Evolutionary conservation across 495 filamentous ascomycete genomes (phyloP).

Genomic region (Daldinia concentrica): DNA sequence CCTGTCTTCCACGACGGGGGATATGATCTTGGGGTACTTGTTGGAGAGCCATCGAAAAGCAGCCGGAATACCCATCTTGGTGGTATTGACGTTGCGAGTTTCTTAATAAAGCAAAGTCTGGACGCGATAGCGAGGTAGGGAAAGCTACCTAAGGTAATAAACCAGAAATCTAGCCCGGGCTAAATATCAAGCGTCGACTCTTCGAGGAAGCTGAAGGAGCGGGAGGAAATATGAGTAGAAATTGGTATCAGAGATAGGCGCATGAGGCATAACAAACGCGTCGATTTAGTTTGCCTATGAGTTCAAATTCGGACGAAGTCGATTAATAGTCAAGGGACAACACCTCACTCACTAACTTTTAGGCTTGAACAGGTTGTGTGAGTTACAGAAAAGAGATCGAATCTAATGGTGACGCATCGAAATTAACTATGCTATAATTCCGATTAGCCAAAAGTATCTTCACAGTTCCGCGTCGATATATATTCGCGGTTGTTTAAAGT

Average conservation of each 20-base stretch:
- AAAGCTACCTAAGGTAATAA: background rate
- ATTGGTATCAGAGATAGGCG: conserved; percentile 8
- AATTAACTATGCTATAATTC: background rate
- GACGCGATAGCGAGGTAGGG: conserved; percentile 8
- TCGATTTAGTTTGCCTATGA: conserved; percentile 10
- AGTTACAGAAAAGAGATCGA: background rate
- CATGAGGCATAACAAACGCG: conserved; percentile 8
- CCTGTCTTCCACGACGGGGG: conserved; percentile 85
- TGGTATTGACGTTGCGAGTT: conserved; percentile 17
- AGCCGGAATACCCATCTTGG: conserved; percentile 91
- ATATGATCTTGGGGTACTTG: conserved; percentile 97
- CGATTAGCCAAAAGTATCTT: background rate
- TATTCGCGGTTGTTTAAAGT: background rate
- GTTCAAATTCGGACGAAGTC: conserved; percentile 10
- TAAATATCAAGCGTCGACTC: conserved; percentile 19
- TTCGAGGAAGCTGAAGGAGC: background rate
- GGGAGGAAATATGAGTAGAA: conserved; percentile 52
- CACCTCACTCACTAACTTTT: conserved; percentile 10
- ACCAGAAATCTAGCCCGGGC: conserved; percentile 15
- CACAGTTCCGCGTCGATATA: background rate
- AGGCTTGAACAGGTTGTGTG: background rate
- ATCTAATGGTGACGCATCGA: background rate
- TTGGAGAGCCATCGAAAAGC: conserved; percentile 92
- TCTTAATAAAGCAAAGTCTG: conserved; percentile 4
- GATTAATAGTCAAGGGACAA: conserved; percentile 2